Conservation (phyloP, 495 filamentous ascomycete genomes). For the Penicillium canariense region DNA sequence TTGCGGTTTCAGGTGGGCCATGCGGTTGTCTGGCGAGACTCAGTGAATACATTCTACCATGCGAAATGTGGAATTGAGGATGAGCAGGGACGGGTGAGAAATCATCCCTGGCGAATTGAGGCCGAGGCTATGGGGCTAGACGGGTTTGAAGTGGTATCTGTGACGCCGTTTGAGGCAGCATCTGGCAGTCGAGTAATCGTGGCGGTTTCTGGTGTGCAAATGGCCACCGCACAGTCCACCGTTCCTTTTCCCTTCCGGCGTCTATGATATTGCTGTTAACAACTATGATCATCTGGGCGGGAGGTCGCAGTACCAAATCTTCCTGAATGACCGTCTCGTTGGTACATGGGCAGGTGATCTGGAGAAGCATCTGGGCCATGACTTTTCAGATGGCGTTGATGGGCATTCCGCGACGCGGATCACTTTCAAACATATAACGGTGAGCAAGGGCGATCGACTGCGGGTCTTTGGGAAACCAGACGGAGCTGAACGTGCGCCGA, state of each 20-base stretch:
- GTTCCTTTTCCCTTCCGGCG: constrained; percentile 45
- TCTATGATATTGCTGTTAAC: constrained; percentile 58
- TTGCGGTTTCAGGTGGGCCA: constrained; percentile 64
- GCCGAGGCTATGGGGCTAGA: constrained; percentile 58
- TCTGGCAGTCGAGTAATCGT: constrained; percentile 45
- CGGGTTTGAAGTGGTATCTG: constrained; percentile 47
- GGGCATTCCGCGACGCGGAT: not conserved
- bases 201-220: constrained; percentile 33
- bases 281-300: constrained; percentile 51
- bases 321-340: not conserved
- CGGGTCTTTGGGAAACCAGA: not conserved
- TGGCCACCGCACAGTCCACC: constrained; percentile 44
- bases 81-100: constrained; percentile 45
- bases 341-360: not conserved
- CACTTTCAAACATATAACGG: not conserved
- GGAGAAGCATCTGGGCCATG: not conserved
- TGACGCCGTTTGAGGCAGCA: constrained; percentile 52
- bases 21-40: constrained; percentile 63
- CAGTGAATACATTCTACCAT: constrained; percentile 55
- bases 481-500: not conserved
- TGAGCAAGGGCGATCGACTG: not conserved
- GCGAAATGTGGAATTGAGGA: constrained; percentile 56
- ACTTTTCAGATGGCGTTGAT: not conserved
- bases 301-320: not conserved
- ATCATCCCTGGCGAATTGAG: constrained; percentile 59